These are phyloP conservation scores for Alternaria triticina DNA, from an alignment of 2,329 filamentous ascomycete species.

Conservation along the genomic window DNA sequence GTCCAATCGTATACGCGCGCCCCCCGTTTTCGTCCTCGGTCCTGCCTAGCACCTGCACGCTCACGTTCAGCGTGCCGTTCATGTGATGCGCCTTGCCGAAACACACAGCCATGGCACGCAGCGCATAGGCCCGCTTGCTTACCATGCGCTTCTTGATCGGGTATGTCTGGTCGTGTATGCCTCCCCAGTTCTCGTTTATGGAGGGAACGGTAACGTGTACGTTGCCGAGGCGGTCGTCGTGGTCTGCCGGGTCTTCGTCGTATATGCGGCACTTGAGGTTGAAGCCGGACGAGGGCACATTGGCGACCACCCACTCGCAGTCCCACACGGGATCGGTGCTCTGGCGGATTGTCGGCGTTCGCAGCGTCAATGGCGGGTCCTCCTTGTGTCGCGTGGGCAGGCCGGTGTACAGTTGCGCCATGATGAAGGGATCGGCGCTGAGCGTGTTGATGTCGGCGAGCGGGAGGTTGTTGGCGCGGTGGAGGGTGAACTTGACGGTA, in stretches of 20 bases:
- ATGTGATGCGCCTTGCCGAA: slow-evolving; percentile 69
- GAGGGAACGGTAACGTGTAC: slow-evolving; percentile 71
- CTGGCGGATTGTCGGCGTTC: slow-evolving; percentile 77
- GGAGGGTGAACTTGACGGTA: slow-evolving; percentile 84
- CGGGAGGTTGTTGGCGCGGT: slow-evolving; percentile 80
- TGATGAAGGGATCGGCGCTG: slow-evolving; percentile 83
- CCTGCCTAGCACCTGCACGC: slow-evolving; percentile 76
- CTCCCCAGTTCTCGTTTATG: slow-evolving; percentile 71
- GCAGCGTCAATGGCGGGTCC: slow-evolving; percentile 75
- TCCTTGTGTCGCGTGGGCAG: slow-evolving; percentile 83
- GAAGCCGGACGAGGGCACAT: slow-evolving; percentile 82
- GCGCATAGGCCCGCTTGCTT: slow-evolving; percentile 83
- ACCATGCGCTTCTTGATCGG: slow-evolving; percentile 82
- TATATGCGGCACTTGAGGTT: slow-evolving; percentile 84
- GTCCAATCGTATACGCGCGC: slow-evolving; percentile 79
- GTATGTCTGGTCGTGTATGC: slow-evolving; percentile 69
- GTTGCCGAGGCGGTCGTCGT: slow-evolving; percentile 87
- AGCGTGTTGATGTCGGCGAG: slow-evolving; percentile 78
- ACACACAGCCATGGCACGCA: slow-evolving; percentile 71
- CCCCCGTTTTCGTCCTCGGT: slow-evolving; percentile 71
- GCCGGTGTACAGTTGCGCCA: slow-evolving; percentile 74
- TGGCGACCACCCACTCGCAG: slow-evolving; percentile 84
- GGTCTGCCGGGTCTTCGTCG: slow-evolving; percentile 86
- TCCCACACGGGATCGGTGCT: slow-evolving; percentile 82
- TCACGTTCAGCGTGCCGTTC: slow-evolving; percentile 73